Percentiles rank a stretch among this genome's conserved stretches.
phyloP scores from a whole-genome alignment of 108 stramenopile genomes.

The Fragilariopsis cylindrus region DNA sequence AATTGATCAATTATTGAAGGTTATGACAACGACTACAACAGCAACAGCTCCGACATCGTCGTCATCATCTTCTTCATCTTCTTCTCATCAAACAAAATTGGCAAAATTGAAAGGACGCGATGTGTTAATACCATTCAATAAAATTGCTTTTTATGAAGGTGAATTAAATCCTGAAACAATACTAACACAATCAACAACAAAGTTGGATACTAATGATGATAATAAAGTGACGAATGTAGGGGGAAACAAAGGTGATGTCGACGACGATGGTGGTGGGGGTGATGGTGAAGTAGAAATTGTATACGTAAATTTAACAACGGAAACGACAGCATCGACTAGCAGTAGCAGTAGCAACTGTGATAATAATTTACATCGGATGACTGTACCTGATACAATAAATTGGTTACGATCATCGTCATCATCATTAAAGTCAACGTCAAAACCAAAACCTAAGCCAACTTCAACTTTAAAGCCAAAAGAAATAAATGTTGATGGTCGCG shows the following conservation, averaged over 20 bases:
- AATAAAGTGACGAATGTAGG: not conserved
- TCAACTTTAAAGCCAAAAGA: too few species aligned
- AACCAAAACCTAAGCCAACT: not conserved
- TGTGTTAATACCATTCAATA: not conserved
- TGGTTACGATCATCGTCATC: not conserved
- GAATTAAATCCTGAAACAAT: constrained; percentile 3
- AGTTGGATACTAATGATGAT: not conserved
- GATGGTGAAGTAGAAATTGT: too few species aligned
- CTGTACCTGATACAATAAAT: not conserved
- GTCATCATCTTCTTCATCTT: not conserved
- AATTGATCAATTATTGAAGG: constrained; percentile 1
- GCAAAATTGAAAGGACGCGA: not conserved
- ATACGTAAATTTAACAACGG: not conserved
- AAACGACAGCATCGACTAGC: not conserved
- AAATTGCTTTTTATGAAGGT: constrained; percentile 12
- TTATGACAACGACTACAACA: not conserved
- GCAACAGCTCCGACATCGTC: not conserved
- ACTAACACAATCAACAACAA: not conserved
- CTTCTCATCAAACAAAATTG: not conserved
- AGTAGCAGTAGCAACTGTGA: not conserved
- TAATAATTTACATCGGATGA: not conserved
- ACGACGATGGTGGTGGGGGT: too few species aligned
- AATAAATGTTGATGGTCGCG: too few species aligned
- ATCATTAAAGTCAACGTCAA: not conserved
- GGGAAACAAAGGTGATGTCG: too few species aligned